These are phyloP conservation scores for Aspergillus sp. DNA, from an alignment of 2,329 filamentous ascomycete genomes.

Conservation along the genomic window DNA sequence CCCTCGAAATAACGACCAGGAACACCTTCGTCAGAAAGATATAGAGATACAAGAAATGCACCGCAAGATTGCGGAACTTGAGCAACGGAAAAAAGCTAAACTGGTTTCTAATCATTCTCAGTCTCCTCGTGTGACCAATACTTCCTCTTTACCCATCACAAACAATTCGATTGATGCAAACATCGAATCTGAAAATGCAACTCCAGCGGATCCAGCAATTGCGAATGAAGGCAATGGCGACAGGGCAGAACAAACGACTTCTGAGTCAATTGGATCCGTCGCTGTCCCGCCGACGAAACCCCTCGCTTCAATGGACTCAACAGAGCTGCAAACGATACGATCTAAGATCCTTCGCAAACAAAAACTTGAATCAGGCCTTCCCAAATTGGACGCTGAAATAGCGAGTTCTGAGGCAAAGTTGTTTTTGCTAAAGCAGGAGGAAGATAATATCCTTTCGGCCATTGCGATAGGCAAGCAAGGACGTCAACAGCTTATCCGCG, in stretches of 20 bases:
- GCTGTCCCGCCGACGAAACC: slow-evolving; percentile 1
- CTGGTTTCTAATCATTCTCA: slow-evolving; percentile 30
- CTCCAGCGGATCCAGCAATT: not conserved
- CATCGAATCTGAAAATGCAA: not conserved
- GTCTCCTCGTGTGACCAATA: slow-evolving; percentile 24
- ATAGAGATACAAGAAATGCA: slow-evolving; percentile 44
- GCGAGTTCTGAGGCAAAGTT: slow-evolving; percentile 28
- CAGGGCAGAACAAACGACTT: not conserved
- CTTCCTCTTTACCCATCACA: slow-evolving; percentile 14
- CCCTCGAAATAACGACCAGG: slow-evolving; percentile 30
- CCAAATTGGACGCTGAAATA: slow-evolving; percentile 42
- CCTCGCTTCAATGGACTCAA: slow-evolving; percentile 15
- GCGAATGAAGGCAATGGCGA: slow-evolving; percentile 1
- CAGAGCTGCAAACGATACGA: slow-evolving; percentile 25
- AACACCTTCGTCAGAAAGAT: slow-evolving; percentile 43
- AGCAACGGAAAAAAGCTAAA: slow-evolving; percentile 39
- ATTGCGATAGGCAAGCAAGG: slow-evolving; percentile 40
- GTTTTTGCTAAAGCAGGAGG: slow-evolving; percentile 25
- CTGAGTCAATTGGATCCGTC: not conserved
- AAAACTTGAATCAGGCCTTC: slow-evolving; percentile 44
- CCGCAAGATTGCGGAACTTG: slow-evolving; percentile 45
- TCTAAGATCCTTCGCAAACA: slow-evolving; percentile 38
- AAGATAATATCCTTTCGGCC: slow-evolving; percentile 39
- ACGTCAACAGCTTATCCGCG: slow-evolving; percentile 39
- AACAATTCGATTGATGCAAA: slow-evolving; percentile 8